These are phyloP conservation scores for Entrophospora sp. DNA, from an alignment of 192 early-diverging fungal genomes.

Conservation along the genomic window DNA sequence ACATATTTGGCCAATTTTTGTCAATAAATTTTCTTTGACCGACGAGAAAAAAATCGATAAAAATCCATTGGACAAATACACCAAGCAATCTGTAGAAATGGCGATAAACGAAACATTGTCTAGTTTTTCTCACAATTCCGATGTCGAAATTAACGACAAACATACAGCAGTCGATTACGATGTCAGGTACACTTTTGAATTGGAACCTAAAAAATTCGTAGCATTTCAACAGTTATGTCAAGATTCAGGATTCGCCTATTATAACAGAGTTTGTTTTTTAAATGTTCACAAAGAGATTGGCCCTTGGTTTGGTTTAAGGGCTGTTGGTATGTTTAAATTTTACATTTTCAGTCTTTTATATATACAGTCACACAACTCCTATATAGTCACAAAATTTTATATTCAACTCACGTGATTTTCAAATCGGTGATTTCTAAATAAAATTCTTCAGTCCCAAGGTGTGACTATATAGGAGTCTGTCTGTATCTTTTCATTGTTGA, in stretches of 20 bases:
- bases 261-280: not conserved
- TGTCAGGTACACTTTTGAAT: slow-evolving; percentile 4
- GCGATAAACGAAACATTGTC: no score
- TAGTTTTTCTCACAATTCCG: no score
- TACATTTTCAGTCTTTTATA: no score
- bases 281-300: not conserved
- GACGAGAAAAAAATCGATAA: not conserved
- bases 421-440: no score
- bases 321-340: not conserved
- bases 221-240: not conserved
- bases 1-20: not conserved
- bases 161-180: not conserved
- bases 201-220: not conserved
- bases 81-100: no score
- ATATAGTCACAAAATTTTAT: no score
- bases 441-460: no score
- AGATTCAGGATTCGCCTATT: not conserved
- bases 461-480: no score
- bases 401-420: no score
- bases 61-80: not conserved
- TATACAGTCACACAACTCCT: no score
- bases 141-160: not conserved
- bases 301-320: slow-evolving; percentile 9
- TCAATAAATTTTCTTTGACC: not conserved
- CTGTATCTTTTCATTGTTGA: no score